A percentile compares a stretch with the other conserved stretches of the same genome.
These are phyloP conservation scores for Thermochaetoides dissita DNA, from an alignment of 2,329 filamentous ascomycete genomes.

Conservation along the genomic window DNA sequence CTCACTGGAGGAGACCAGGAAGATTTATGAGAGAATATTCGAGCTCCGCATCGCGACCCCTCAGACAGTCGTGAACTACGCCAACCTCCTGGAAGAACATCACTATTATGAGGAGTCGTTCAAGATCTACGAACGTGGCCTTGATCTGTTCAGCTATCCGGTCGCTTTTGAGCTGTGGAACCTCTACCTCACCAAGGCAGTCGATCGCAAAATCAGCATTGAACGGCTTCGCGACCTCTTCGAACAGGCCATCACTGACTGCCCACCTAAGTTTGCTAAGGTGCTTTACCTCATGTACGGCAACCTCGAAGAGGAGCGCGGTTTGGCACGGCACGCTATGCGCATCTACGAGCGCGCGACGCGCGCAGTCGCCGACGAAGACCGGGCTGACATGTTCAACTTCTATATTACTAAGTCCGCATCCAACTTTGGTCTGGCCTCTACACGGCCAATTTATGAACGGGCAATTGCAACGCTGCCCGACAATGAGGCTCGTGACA, in stretches of 20 bases:
- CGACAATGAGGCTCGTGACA: conserved; percentile 83
- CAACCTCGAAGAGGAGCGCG: conserved; percentile 87
- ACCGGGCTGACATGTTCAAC: conserved; percentile 94
- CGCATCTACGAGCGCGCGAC: conserved; percentile 97
- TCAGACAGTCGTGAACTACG: conserved; percentile 96
- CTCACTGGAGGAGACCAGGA: conserved; percentile 79
- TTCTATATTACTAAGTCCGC: conserved; percentile 99
- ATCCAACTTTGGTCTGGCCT: conserved; percentile 92
- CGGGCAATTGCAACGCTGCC: conserved; percentile 86
- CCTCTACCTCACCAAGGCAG: conserved; percentile 89
- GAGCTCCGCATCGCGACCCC: conserved; percentile 95
- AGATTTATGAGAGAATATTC: conserved; percentile 94
- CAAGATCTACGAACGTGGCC: conserved; percentile 89
- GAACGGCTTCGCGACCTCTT: conserved; percentile 89
- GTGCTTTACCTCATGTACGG: conserved; percentile 97
- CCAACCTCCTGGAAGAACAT: conserved; percentile 85
- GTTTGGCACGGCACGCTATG: conserved; percentile 92
- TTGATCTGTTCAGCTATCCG: conserved; percentile 97
- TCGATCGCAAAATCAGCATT: conserved; percentile 90
- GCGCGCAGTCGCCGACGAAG: conserved; percentile 84
- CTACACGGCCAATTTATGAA: conserved; percentile 90
- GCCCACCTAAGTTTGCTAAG: conserved; percentile 91
- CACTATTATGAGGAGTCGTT: conserved; percentile 95
- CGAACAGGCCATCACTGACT: conserved; percentile 90
- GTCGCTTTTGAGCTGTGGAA: conserved; percentile 99